phyloP scores from a whole-genome alignment of 192 early-diverging fungal species.

The Entomortierella lignicola region DNA sequence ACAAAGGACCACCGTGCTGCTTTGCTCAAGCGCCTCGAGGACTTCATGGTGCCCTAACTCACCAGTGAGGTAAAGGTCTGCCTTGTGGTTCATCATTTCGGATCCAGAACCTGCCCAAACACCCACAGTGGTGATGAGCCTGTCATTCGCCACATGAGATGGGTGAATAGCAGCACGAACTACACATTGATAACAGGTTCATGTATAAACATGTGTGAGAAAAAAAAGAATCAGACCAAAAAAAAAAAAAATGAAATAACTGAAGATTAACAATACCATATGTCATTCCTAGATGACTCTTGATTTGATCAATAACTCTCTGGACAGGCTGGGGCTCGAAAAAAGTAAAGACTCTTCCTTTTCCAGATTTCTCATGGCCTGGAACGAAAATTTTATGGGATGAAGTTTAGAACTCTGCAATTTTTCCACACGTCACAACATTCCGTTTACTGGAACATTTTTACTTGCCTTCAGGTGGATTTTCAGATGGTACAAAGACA shows the following conservation, averaged over 20 bases:
- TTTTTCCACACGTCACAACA: too few relatives aligned
- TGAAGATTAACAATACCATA: slow-evolving; percentile 60
- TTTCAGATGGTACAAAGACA: slow-evolving; percentile 54
- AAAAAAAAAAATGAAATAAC: background rate
- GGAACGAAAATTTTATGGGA: too few relatives aligned
- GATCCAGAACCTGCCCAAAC: slow-evolving; percentile 93
- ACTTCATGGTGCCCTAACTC: slow-evolving; percentile 98
- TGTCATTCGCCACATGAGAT: slow-evolving; percentile 52
- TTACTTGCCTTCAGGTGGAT: slow-evolving; percentile 64
- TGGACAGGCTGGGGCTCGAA: slow-evolving; percentile 62
- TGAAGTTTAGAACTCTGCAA: too few relatives aligned
- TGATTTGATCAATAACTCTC: slow-evolving; percentile 69
- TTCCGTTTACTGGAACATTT: too few relatives aligned
- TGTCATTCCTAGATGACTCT: slow-evolving; percentile 70
- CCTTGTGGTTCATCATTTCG: slow-evolving; percentile 51
- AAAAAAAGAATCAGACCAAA: background rate
- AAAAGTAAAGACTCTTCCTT: slow-evolving; percentile 73
- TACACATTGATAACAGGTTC: slow-evolving; percentile 23
- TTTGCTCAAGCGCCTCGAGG: slow-evolving; percentile 79
- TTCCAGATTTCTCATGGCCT: slow-evolving; percentile 69
- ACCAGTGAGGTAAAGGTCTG: slow-evolving; percentile 91
- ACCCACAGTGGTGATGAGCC: slow-evolving; percentile 78
- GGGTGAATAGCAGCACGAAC: slow-evolving; percentile 80
- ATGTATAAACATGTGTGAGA: background rate
- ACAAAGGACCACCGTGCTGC: slow-evolving; percentile 87